Evolutionary conservation across 2,329 filamentous ascomycete genomes (phyloP).

Genomic region (Neurospora crassa): DNA sequence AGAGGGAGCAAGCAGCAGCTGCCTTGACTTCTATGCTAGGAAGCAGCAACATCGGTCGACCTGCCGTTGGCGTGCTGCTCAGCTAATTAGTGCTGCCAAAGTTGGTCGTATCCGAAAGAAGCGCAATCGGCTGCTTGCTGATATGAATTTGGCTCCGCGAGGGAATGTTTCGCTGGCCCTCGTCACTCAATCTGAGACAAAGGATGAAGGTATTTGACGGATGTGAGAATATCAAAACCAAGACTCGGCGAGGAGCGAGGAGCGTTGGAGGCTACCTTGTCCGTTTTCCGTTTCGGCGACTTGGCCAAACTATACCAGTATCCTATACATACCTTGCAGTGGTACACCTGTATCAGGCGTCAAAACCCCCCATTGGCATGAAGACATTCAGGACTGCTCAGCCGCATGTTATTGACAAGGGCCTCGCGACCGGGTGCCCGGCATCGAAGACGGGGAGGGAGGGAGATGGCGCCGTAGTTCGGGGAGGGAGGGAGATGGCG

Average conservation of each 20-base stretch:
- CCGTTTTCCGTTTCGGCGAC: background rate
- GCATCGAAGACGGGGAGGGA: background rate
- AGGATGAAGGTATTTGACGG: background rate
- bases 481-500: no score
- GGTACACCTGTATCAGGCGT: background rate
- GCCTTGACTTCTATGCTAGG: background rate
- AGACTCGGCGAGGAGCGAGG: background rate
- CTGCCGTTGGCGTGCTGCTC: background rate
- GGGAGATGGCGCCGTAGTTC: background rate
- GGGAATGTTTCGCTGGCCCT: background rate
- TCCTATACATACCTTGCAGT: background rate
- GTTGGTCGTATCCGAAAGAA: background rate
- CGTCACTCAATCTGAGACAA: background rate
- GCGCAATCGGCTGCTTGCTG: background rate
- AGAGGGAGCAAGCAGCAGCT: background rate
- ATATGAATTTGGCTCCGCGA: background rate
- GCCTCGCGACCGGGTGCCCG: background rate
- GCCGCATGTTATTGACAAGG: no score
- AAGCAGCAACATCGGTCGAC: background rate
- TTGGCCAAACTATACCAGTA: background rate
- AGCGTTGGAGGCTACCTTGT: background rate
- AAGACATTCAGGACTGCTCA: background rate
- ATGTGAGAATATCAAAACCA: background rate
- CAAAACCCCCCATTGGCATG: background rate
- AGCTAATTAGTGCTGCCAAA: background rate